A percentile compares a stretch with the other conserved stretches of the same genome.
Evolutionary conservation across 2,329 filamentous ascomycete genomes (phyloP).

Genomic region (Eurotiales sp.): DNA sequence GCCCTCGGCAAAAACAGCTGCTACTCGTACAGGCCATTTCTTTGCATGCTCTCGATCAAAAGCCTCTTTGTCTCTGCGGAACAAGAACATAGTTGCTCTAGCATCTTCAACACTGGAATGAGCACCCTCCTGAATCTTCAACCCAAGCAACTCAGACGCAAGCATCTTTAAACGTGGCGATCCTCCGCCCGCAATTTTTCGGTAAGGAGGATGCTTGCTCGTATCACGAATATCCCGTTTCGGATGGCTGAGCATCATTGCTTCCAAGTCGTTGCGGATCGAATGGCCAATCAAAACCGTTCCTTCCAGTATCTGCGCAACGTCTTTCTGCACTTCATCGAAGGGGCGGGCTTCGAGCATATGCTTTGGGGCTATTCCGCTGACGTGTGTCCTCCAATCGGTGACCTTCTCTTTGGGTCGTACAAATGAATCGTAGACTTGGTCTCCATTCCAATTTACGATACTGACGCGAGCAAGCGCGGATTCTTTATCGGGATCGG

Average conservation of each 20-base stretch:
- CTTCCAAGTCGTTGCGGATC: constrained; percentile 71
- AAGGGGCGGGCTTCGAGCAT: constrained; percentile 69
- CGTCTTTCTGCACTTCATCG: constrained; percentile 69
- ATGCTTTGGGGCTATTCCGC: constrained; percentile 71
- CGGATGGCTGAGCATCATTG: constrained; percentile 73
- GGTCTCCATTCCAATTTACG: constrained; percentile 88
- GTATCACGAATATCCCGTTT: constrained; percentile 79
- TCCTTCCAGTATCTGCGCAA: constrained; percentile 65
- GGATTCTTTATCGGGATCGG: constrained; percentile 61
- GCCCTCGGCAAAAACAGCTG: constrained; percentile 26
- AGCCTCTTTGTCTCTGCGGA: constrained; percentile 73
- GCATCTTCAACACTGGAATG: constrained; percentile 72
- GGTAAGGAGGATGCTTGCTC: constrained; percentile 69
- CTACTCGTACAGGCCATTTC: constrained; percentile 51
- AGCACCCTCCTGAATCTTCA: constrained; percentile 58
- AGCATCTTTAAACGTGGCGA: constrained; percentile 54
- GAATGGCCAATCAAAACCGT: constrained; percentile 81
- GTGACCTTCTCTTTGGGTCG: constrained; percentile 72
- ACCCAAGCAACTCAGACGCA: constrained; percentile 54
- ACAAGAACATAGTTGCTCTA: constrained; percentile 83
- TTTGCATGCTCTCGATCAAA: constrained; percentile 80
- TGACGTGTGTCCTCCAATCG: constrained; percentile 85
- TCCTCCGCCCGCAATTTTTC: constrained; percentile 52
- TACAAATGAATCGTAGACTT: constrained; percentile 93
- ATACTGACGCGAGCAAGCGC: constrained; percentile 81